Base-by-base conservation (phyloP, 768 basidiomycete genomes). In the Tubosaeta sp. region DNA sequence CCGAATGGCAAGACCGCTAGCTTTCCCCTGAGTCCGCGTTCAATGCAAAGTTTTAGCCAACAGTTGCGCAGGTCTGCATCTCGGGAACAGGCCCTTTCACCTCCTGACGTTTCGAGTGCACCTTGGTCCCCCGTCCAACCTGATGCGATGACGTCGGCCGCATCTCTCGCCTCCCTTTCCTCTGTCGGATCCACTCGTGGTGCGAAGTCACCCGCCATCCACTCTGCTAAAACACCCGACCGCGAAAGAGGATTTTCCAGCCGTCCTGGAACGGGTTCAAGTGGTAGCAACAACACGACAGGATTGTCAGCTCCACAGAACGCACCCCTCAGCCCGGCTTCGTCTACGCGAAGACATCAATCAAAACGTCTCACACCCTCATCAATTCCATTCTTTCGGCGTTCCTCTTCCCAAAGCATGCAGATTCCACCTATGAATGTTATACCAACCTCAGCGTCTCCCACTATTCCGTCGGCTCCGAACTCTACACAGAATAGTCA, bases 361-460 rank as follows among this genome's bases (percentile, higher is more conserved):
- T 66, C 72, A 22, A 92, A 86, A 67, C 85, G 93, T 53, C 80
- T 93, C 43, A 94, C 93, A 1, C 92, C 92, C 1, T 93, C 91
- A 26, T 89, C 91, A 13, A 95, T 95, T 53, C 93, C 93, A 2
- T 95, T 95, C 72, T 95, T 95, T 75, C 82, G 91, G 41, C 86
- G 93, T 33, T 92, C 91, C 8, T 89, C 90, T 26, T 94, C 93
- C 7, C 88, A 92, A 63, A 90, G 88, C 13, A 86, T 90, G 79
- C 86, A 90, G 56, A 67, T 85, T 25, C 79, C 83, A 17, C 73
- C 81, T 7, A 64, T 68, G n/a, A 61, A 54, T 48, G 52, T 64
- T 48, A 64, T 76, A 26, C 69, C 76, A 14, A 70, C 73, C 10
- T 74, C 75, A 4, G 67, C 75, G 9, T 73, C 80, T 5, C 78